Evolutionary conservation across 83 land plant genomes (phyloP), one percentile per base, ranked within the genome.

Genomic region (Picea engelmannii): DNA sequence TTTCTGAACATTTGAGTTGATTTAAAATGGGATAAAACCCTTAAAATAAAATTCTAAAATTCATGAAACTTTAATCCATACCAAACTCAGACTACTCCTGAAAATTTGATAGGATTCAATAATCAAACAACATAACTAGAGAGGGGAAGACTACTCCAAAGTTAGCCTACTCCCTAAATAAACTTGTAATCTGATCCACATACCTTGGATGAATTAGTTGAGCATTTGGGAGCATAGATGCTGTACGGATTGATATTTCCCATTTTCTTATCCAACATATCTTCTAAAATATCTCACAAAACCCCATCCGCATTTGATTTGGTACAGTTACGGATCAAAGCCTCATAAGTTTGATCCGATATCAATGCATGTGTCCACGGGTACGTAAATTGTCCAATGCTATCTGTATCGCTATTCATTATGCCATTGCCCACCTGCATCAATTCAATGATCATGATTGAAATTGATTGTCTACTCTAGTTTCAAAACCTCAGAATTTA

Each of bases 391-490:
- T 38, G 40, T 38, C 40, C 40, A 38, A 38, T 38, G 4, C 5
- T 5, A 38, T 38, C 38, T 35, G 64, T 70, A 75, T 60, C 79
- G 13, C 83, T 76, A 78, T 86, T 83, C 15, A 81, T 85, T 81
- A 85, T 80, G 0, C 85, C 86, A 52, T 88, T 88, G 24, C 90
- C 90, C 1, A 88, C 66, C 90, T 88, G 83, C 58, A 62, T 73
- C 6, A 17, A 66, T 16, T 21, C 12, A n/a, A n/a, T 66, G 23
- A 18, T 0, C 4, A 23, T 67, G 35, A 0, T 16, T 60, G 11
- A 78, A 10, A 17, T 61, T 49, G 35, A 15, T 16, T 17, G 15
- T 23, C 0, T 67, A n/a, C 11, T 12, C 1, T 12, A 21, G 9
- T 12, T 67, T 67, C 6, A 24, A 24, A 27, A 67, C 0, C 3